These are phyloP conservation scores for Astragalus membranaceus DNA, from an alignment of 306 rosid genomes.

Conservation along the genomic window DNA sequence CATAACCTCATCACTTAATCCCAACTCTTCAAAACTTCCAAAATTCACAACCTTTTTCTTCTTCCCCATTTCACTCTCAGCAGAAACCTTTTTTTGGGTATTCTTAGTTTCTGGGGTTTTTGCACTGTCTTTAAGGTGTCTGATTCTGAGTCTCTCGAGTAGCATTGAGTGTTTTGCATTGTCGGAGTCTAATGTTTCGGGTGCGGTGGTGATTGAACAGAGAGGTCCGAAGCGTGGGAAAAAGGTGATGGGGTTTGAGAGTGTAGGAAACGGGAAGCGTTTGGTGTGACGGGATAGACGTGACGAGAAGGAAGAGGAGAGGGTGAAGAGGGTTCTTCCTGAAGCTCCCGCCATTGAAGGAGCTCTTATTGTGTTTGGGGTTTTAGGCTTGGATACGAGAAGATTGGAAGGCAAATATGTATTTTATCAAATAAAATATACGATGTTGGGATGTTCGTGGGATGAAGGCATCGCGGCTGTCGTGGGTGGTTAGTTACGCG, in stretches of 20 bases:
- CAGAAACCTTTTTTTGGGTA: neutral
- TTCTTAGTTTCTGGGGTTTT: conserved; percentile 10
- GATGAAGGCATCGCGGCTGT: too few relatives aligned
- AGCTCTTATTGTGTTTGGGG: neutral
- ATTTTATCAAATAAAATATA: too few relatives aligned
- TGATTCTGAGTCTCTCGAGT: conserved; percentile 60
- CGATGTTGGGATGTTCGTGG: too few relatives aligned
- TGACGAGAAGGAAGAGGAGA: conserved; percentile 25
- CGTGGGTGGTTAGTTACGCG: too few relatives aligned
- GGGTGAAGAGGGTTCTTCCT: conserved; percentile 51
- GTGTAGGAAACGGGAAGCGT: conserved; percentile 36
- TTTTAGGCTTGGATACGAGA: neutral
- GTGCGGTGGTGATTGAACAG: conserved; percentile 36
- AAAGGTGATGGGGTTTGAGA: conserved; percentile 26
- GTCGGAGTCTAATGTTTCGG: conserved; percentile 16
- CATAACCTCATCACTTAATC: conserved; percentile 68
- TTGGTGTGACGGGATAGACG: conserved; percentile 37
- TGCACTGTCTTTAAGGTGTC: conserved; percentile 57
- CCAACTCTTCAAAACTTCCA: conserved; percentile 63
- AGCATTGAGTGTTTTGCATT: conserved; percentile 58
- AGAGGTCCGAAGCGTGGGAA: conserved; percentile 50
- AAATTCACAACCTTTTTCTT: conserved; percentile 13
- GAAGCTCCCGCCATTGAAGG: conserved; percentile 39
- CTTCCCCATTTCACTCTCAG: conserved; percentile 21
- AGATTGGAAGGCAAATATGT: neutral